Evolutionary conservation across 2,329 filamentous ascomycete species (phyloP).

Genomic region (Dactylellina haptotyla): DNA sequence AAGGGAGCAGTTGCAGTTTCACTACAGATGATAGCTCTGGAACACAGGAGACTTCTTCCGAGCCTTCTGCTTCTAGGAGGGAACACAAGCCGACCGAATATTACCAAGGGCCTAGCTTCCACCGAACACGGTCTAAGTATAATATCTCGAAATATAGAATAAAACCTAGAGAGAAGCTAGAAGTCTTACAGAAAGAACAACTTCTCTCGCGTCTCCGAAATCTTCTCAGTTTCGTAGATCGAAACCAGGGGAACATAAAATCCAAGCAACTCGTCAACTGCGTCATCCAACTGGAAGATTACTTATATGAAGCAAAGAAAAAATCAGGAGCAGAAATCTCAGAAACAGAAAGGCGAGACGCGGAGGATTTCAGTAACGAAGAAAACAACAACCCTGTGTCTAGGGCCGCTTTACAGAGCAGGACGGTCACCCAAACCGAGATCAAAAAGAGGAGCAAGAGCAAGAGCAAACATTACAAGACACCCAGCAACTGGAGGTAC

Average conservation of each 20-base stretch:
- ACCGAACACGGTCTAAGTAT: conserved; percentile 9
- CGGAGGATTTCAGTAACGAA: conserved; percentile 4
- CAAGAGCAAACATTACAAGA: too few species aligned
- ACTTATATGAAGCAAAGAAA: conserved; percentile 26
- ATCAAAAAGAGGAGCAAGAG: too few species aligned
- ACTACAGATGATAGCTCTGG: too few species aligned
- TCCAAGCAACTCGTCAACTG: conserved; percentile 8
- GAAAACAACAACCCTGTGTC: background rate
- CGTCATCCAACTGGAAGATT: conserved; percentile 16
- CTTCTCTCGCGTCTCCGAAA: conserved; percentile 4
- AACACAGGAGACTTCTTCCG: too few species aligned
- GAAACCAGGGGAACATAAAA: background rate
- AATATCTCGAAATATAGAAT: conserved; percentile 17
- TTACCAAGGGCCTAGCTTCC: too few species aligned
- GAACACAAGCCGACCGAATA: too few species aligned
- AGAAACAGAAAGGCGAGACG: background rate
- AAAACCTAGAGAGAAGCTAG: background rate
- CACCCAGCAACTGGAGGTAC: too few species aligned
- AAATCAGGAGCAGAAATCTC: background rate
- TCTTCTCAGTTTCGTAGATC: conserved; percentile 1
- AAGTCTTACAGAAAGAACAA: background rate
- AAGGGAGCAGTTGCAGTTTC: too few species aligned
- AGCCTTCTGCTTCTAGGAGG: too few species aligned
- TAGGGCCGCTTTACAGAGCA: too few species aligned
- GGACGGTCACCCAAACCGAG: too few species aligned